These are phyloP conservation scores for Eucalyptus tenuipes DNA, from an alignment of 345 rosid species.

Conservation along the genomic window DNA sequence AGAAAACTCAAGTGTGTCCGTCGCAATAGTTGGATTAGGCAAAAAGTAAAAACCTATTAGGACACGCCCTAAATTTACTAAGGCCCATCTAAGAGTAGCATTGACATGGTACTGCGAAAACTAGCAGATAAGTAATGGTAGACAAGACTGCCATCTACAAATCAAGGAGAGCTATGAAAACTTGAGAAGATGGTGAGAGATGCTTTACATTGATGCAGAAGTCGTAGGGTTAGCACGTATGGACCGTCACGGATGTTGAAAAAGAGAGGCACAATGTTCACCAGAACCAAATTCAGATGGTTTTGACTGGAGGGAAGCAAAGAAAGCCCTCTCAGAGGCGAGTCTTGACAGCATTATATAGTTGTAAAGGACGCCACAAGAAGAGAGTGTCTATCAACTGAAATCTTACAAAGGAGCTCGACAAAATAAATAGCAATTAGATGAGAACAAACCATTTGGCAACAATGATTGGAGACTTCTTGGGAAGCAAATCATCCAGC, in stretches of 20 bases:
- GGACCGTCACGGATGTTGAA: constrained; percentile 95
- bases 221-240: constrained; percentile 93
- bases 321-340: background rate
- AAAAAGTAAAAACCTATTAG: background rate
- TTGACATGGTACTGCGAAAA: background rate
- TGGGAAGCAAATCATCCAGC: constrained; percentile 88
- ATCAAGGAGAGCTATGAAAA: background rate
- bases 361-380: background rate
- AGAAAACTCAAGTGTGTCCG: background rate
- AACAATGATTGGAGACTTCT: constrained; percentile 78
- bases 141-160: background rate
- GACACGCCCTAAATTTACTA: background rate
- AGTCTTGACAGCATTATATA: background rate
- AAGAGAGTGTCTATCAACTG: background rate
- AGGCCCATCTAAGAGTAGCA: background rate
- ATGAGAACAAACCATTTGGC: constrained; percentile 57
- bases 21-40: background rate
- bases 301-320: constrained; percentile 57
- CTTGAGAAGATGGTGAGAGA: background rate
- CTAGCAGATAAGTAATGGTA: background rate
- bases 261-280: constrained; percentile 86
- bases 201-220: constrained; percentile 86
- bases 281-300: constrained; percentile 87
- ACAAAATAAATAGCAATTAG: background rate
- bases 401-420: background rate